Evolutionary conservation across 257 asterid genomes (phyloP).

Genomic region (Solanum sparsipilum): DNA sequence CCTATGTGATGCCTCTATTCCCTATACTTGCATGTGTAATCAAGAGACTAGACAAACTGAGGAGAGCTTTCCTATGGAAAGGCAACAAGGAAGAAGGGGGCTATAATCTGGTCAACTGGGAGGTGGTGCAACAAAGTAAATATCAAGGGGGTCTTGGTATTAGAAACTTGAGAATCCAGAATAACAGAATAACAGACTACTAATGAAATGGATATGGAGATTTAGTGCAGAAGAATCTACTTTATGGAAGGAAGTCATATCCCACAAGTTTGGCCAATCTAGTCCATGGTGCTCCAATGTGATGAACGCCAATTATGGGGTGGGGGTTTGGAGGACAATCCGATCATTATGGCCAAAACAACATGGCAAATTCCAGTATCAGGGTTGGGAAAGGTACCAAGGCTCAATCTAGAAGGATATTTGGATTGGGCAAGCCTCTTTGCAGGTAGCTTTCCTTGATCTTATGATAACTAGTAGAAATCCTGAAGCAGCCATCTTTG

Average conservation of each 20-base stretch:
- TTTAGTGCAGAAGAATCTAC: not conserved
- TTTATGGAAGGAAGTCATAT: not conserved
- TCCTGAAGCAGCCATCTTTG: too few relatives aligned
- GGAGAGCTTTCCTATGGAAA: not conserved
- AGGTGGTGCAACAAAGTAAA: not conserved
- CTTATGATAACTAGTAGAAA: too few relatives aligned
- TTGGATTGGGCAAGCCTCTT: too few relatives aligned
- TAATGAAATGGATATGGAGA: not conserved
- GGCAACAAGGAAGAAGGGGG: not conserved
- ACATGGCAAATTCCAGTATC: too few relatives aligned
- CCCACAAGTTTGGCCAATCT: not conserved
- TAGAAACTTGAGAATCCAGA: not conserved
- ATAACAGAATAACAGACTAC: too few relatives aligned
- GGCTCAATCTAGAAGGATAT: too few relatives aligned
- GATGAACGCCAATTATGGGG: not conserved
- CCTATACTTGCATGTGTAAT: not conserved
- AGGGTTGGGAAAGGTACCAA: too few relatives aligned
- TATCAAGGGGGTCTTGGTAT: not conserved
- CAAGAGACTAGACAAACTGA: not conserved
- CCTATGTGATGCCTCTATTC: not conserved
- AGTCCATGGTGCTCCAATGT: not conserved
- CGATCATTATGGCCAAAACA: too few relatives aligned
- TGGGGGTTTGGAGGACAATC: too few relatives aligned
- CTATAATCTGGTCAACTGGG: not conserved
- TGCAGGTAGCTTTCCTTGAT: too few relatives aligned